These are phyloP conservation scores for Pezicula radicicola DNA, from an alignment of 2,329 filamentous ascomycete species.

Conservation along the genomic window DNA sequence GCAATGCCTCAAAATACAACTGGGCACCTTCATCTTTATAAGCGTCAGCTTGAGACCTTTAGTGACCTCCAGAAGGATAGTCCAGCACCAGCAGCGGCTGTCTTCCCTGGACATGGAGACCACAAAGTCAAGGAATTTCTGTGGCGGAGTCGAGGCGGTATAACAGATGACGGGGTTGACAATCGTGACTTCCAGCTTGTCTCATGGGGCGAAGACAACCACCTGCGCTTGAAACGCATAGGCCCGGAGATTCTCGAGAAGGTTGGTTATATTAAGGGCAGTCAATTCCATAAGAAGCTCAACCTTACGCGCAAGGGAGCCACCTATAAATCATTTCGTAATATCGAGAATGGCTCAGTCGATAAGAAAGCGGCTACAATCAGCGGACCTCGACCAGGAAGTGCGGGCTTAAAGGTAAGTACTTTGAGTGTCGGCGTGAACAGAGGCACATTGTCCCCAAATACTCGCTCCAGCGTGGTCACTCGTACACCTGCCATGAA, in stretches of 20 bases:
- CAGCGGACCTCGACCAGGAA: constrained; percentile 53
- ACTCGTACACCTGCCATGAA: constrained; percentile 27
- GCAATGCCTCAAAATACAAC: constrained; percentile 92
- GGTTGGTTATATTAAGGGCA: constrained; percentile 73
- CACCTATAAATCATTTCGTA: constrained; percentile 79
- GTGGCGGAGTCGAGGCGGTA: constrained; percentile 74
- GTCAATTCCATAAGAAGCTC: constrained; percentile 59
- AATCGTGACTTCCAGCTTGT: constrained; percentile 89
- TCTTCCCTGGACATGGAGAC: constrained; percentile 57
- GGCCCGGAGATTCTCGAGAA: constrained; percentile 60
- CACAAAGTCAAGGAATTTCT: constrained; percentile 86
- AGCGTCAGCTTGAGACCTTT: constrained; percentile 49
- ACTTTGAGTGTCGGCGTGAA: constrained; percentile 31
- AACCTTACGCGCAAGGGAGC: constrained; percentile 81
- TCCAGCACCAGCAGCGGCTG: constrained; percentile 46
- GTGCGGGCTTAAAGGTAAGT: constrained; percentile 32
- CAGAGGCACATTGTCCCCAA: constrained; percentile 38
- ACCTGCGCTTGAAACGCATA: constrained; percentile 75
- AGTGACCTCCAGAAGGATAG: constrained; percentile 42
- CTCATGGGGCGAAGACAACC: constrained; percentile 86
- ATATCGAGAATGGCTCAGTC: constrained; percentile 58
- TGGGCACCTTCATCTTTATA: constrained; percentile 81
- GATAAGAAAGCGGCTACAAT: constrained; percentile 61
- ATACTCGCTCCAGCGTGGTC: constrained; percentile 15
- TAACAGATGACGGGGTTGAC: constrained; percentile 66